phyloP scores from a whole-genome alignment of 306 rosid genomes.

The Chamaecrista fasciculata region DNA sequence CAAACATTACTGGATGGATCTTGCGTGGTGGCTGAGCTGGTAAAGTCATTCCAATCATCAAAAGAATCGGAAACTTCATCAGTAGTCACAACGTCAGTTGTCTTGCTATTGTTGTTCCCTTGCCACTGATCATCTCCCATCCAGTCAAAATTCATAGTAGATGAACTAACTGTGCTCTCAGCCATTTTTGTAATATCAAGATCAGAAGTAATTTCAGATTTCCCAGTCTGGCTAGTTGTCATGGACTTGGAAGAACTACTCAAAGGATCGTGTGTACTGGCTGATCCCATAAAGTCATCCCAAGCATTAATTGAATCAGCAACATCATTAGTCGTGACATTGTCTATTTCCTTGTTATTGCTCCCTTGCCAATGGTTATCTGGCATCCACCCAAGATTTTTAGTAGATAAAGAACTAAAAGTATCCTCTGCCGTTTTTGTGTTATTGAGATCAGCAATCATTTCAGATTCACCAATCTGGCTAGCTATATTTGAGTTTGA shows the following conservation, averaged over 20 bases:
- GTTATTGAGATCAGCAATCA: slow-evolving; percentile 32
- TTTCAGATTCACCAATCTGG: slow-evolving; percentile 39
- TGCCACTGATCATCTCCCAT: slow-evolving; percentile 49
- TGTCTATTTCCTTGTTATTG: slow-evolving; percentile 35
- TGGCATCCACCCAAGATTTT: slow-evolving; percentile 52
- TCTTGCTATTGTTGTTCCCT: slow-evolving; percentile 39
- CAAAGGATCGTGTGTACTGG: slow-evolving; percentile 41
- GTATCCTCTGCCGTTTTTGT: slow-evolving; percentile 36
- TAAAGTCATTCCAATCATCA: slow-evolving; percentile 65
- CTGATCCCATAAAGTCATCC: slow-evolving; percentile 67
- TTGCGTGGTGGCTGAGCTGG: slow-evolving; percentile 41
- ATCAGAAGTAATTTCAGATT: slow-evolving; percentile 37
- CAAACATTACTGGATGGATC: slow-evolving; percentile 41
- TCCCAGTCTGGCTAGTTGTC: slow-evolving; percentile 38
- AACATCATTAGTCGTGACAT: slow-evolving; percentile 29
- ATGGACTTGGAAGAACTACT: slow-evolving; percentile 39
- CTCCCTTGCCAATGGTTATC: slow-evolving; percentile 44
- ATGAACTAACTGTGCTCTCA: slow-evolving; percentile 34
- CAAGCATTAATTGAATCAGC: slow-evolving; percentile 53
- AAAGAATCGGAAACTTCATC: slow-evolving; percentile 39
- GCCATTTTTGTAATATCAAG: slow-evolving; percentile 30
- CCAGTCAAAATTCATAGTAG: slow-evolving; percentile 45
- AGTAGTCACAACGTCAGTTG: slow-evolving; percentile 31
- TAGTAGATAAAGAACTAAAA: slow-evolving; percentile 37
- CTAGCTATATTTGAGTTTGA: slow-evolving; percentile 36